Evolutionary conservation across 306 rosid genomes (phyloP).

Genomic region (Alnus glutinosa): DNA sequence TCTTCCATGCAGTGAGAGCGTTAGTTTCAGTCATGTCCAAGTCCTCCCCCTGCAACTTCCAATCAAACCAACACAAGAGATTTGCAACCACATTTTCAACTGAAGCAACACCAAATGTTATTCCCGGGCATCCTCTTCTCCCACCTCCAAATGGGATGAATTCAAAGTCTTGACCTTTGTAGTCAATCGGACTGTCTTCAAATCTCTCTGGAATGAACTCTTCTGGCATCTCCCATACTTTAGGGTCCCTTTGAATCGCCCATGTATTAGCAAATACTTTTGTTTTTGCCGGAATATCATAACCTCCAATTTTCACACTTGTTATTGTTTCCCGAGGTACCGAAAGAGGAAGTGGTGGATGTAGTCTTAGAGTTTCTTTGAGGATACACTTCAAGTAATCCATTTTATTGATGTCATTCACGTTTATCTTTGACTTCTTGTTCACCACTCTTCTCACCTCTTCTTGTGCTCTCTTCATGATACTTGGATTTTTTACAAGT

Average conservation of each 20-base stretch:
- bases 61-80: not conserved
- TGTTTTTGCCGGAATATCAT: conserved; percentile 27
- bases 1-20: not conserved
- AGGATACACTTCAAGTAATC: conserved; percentile 33
- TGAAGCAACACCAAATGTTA: not conserved
- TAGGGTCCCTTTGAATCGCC: conserved; percentile 40
- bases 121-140: not conserved
- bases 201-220: conserved; percentile 43
- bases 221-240: conserved; percentile 31
- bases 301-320: conserved; percentile 14
- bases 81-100: not conserved
- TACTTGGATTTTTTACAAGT: conserved; percentile 21
- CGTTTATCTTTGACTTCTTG: conserved; percentile 11
- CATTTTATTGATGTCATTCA: conserved; percentile 32
- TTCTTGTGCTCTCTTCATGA: conserved; percentile 39
- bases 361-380: conserved; percentile 35
- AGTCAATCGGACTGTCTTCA: not conserved
- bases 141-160: conserved; percentile 1
- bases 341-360: conserved; percentile 33
- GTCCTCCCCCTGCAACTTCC: not conserved
- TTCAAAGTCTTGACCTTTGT: conserved; percentile 18
- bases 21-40: not conserved
- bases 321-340: conserved; percentile 29
- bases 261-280: conserved; percentile 25
- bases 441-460: conserved; percentile 39